Evolutionary conservation across 352 stramenopile species (phyloP).

Genomic region (Peronospora tabacina): DNA sequence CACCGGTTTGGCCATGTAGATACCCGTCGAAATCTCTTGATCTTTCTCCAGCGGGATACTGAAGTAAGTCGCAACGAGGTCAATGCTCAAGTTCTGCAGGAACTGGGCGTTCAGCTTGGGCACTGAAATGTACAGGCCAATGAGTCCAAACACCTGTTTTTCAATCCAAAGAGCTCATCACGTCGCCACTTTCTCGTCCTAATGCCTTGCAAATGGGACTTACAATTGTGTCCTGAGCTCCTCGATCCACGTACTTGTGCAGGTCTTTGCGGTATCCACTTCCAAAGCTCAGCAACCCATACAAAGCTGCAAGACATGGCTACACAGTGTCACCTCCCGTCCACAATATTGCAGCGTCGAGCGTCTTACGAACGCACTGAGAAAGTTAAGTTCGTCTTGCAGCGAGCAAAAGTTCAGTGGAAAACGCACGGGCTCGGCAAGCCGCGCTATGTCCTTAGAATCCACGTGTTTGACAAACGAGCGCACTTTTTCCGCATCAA

Average conservation of each 20-base stretch:
- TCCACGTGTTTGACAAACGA: constrained; percentile 49
- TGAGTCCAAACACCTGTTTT: constrained; percentile 72
- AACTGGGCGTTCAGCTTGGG: constrained; percentile 56
- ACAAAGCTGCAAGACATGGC: constrained; percentile 31
- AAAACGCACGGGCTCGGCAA: constrained; percentile 47
- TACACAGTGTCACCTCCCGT: background rate
- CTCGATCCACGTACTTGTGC: constrained; percentile 60
- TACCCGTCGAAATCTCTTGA: constrained; percentile 60
- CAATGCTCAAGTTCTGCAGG: constrained; percentile 50
- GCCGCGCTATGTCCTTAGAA: constrained; percentile 38
- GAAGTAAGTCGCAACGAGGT: constrained; percentile 67
- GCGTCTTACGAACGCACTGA: constrained; percentile 34
- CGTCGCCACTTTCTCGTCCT: no score
- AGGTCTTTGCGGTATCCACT: constrained; percentile 74
- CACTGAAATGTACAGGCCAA: constrained; percentile 79
- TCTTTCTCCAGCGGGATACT: constrained; percentile 62
- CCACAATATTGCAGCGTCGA: background rate
- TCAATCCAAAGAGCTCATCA: background rate
- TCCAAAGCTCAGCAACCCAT: constrained; percentile 70
- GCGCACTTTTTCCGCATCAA: constrained; percentile 43
- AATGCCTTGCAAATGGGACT: constrained; percentile 3
- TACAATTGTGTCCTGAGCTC: constrained; percentile 73
- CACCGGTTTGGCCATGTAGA: constrained; percentile 79
- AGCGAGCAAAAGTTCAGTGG: constrained; percentile 68
- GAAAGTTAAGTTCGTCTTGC: constrained; percentile 71